Evolutionary conservation across 805 yeast species (phyloP).

Genomic region (Kodamaea restingae): DNA sequence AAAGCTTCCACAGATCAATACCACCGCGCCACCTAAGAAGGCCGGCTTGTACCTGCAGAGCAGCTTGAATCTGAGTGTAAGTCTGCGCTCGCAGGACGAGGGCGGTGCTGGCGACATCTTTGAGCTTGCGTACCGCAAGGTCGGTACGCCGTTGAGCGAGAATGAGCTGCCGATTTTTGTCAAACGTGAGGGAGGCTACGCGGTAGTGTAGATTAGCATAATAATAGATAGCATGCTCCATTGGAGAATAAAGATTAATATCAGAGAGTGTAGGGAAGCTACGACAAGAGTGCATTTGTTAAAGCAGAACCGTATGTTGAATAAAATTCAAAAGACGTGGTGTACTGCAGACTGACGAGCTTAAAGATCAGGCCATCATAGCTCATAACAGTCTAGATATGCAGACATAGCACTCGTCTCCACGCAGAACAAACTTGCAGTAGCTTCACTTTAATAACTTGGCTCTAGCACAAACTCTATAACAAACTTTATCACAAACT

Average conservation of each 20-base stretch:
- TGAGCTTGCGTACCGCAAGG: slow-evolving; percentile 21
- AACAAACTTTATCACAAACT: too few species aligned
- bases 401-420: too few species aligned
- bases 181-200: slow-evolving; percentile 3
- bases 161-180: slow-evolving; percentile 19
- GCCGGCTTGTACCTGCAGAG: slow-evolving; percentile 17
- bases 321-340: too few species aligned
- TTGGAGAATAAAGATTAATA: background rate
- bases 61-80: slow-evolving; percentile 23
- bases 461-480: too few species aligned
- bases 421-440: too few species aligned
- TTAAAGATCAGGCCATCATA: too few species aligned
- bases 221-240: slow-evolving; percentile 2
- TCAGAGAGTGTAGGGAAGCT: too few species aligned
- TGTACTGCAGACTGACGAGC: too few species aligned
- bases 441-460: too few species aligned
- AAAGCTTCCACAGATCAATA: slow-evolving; percentile 2
- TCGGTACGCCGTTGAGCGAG: slow-evolving; percentile 32
- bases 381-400: too few species aligned
- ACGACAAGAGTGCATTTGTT: too few species aligned
- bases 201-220: background rate
- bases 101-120: slow-evolving; percentile 16
- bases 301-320: too few species aligned
- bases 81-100: slow-evolving; percentile 12
- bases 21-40: slow-evolving; percentile 2